Base-by-base conservation (phyloP, 371 early-diverging fungal genomes). In the Haplosporangium sp. region DNA sequence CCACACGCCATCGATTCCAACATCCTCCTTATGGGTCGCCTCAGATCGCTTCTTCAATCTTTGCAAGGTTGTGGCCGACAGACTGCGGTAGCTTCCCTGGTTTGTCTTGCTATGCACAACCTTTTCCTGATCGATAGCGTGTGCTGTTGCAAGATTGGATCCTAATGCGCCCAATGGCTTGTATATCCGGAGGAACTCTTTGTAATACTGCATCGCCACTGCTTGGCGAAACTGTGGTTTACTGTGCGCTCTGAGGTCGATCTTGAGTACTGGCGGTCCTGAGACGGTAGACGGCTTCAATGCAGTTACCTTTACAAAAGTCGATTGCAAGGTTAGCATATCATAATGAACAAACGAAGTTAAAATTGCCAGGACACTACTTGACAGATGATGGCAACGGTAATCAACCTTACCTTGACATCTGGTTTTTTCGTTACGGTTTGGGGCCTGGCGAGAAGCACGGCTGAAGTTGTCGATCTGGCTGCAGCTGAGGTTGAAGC, bases 1-100 rank as follows among this genome's bases (percentile, higher is more conserved):
- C 87, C 87, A 79, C 1, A 29, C 86, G 2, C 85, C 86, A 54
- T 84, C 85, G 12, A 87, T 79, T 1, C 87, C 89, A n/a, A 85
- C 65, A 61, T 88, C 87, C 0, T 62, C 41, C 0, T 57, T 56
- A 16, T 69, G 54, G 0, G 46, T 59, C 14, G 86, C 80, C 0
- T 59, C 55, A 1, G 86, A 82, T 23, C 86, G 62, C 54, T 84
- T 85, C 55, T 89, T 89, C 12, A 89, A 66, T 8, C 80, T 68
- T 67, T 83, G 81, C 18, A 89, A 55, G n/a, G 72, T 70, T 0
- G 76, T 74, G 20, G 82, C 73, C 2, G 89, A 85, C 36, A 79
- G 67, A 23, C 84, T 83, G 23, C 87, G 85, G 55, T 89, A 89
- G 11, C 85, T 86, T 7, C 79, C 79, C 23, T 60, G 61, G 18